phyloP scores from a whole-genome alignment of 768 basidiomycete species.

The Tylopilus vinaceipallidus region DNA sequence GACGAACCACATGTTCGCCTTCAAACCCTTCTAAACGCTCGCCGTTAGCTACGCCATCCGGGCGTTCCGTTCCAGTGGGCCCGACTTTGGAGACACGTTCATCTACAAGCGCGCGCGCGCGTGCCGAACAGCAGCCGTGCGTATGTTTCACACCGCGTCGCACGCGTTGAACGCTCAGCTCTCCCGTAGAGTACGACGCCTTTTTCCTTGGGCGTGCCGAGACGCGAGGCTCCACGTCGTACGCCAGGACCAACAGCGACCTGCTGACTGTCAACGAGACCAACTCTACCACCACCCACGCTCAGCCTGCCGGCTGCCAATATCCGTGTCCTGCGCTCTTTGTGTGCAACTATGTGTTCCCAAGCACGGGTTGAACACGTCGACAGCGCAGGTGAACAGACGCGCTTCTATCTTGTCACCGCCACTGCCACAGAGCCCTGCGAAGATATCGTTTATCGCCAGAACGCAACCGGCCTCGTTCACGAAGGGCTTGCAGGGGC shows the following conservation, averaged over 20 bases:
- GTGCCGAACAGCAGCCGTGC: constrained; percentile 9
- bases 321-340: constrained; percentile 1
- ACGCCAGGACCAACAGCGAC: constrained; percentile 8
- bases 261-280: constrained; percentile 2
- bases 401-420: not conserved
- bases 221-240: constrained; percentile 2
- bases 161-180: not conserved
- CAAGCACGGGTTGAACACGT: not conserved
- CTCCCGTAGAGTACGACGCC: not conserved
- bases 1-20: constrained; percentile 17
- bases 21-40: constrained; percentile 6
- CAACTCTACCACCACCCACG: constrained; percentile 1
- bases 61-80: not conserved
- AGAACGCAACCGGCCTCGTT: not conserved
- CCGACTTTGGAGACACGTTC: not conserved
- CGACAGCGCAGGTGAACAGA: constrained; percentile 12
- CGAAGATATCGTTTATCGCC: not conserved
- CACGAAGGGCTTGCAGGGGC: not conserved
- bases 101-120: constrained; percentile 1
- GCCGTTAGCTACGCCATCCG: constrained; percentile 8
- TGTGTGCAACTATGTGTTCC: constrained; percentile 8
- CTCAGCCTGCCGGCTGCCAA: constrained; percentile 8
- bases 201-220: constrained; percentile 16
- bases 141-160: not conserved
- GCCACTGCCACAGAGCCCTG: not conserved